Evolutionary conservation across 2,329 filamentous ascomycete species (phyloP), one percentile per base, ranked within the genome.

Genomic region (Xylaria sp.): DNA sequence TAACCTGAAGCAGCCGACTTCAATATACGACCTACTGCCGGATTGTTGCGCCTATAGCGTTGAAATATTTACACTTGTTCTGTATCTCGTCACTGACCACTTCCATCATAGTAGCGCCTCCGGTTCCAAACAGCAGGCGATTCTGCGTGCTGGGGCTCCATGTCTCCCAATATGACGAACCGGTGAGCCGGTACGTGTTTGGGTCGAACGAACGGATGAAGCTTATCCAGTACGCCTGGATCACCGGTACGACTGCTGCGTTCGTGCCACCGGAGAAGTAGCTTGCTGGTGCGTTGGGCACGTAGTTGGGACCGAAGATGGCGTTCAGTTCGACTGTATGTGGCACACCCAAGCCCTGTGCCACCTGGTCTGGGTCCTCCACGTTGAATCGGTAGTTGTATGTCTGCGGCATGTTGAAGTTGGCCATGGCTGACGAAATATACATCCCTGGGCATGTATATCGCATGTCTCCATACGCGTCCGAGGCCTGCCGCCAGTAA

Each of bases 341-440:
- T 5, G 82, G 80, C 0, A 89, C 86, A 0, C 89, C 89, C 1
- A 79, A 69, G 1, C 88, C 88, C 1, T 74, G 68, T 0, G 74
- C 75, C 19, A 82, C 74, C 52, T 83, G 76, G 0, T 68, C 66
- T 0, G 82, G 79, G 62, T 90, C 87, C 48, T 83, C 75, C 2
- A 91, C 88, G 58, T 87, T 82, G 75, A 85, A 90, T 48, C 82
- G 83, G 70, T 92, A 92, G 68, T 84, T 87, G 80, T 83, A 92
- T 23, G 79, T 82, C 1, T 71, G 67, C 73, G 57, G 23, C 53
- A 53, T 75, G 66, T 1, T 59, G 60, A 30, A 49, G 1, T 44
- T 10, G 0, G 68, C 62, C 10, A 77, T 63, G 1, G 75, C 71
- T 7, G 75, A 69, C 1, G 78, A 80, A 68, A 87, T 74, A 72